Percentiles rank a stretch among this genome's conserved stretches.
Evolutionary conservation across 1,139 yeast species (phyloP).

Genomic region (Spathaspora sp.): DNA sequence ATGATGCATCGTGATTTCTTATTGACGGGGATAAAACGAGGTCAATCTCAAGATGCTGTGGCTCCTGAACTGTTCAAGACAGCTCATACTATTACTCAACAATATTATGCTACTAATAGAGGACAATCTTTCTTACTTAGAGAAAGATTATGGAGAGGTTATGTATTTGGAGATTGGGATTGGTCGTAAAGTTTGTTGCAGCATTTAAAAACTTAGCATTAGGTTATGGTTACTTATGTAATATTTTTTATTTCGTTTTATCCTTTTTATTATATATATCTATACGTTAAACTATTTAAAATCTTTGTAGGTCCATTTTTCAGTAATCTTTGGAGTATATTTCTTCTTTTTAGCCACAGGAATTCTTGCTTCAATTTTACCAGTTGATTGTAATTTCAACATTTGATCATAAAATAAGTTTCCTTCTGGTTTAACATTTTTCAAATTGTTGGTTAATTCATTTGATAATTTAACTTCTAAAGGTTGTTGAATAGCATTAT

Average conservation of each 20-base stretch:
- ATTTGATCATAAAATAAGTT: constrained; percentile 80
- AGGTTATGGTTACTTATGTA: constrained; percentile 1
- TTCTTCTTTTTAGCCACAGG: constrained; percentile 66
- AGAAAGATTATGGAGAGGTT: constrained; percentile 52
- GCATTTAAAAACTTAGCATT: too few relatives aligned
- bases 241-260: constrained; percentile 3
- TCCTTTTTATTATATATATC: constrained; percentile 2
- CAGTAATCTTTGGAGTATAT: constrained; percentile 74
- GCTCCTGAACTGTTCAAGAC: constrained; percentile 71
- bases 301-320: constrained; percentile 92
- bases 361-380: constrained; percentile 81
- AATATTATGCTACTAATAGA: constrained; percentile 51
- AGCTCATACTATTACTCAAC: constrained; percentile 33
- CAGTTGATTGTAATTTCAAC: constrained; percentile 77
- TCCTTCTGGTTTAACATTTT: constrained; percentile 90
- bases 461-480: constrained; percentile 87
- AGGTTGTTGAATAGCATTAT: constrained; percentile 59
- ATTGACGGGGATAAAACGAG: constrained; percentile 71
- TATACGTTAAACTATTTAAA: constrained; percentile 48
- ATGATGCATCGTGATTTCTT: constrained; percentile 73
- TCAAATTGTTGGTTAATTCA: constrained; percentile 81
- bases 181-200: constrained; percentile 24
- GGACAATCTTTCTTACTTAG: constrained; percentile 49
- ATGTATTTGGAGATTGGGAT: constrained; percentile 50
- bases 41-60: constrained; percentile 62